phyloP scores from a whole-genome alignment of 352 stramenopile genomes.

The Halophytophthora batemanensis region DNA sequence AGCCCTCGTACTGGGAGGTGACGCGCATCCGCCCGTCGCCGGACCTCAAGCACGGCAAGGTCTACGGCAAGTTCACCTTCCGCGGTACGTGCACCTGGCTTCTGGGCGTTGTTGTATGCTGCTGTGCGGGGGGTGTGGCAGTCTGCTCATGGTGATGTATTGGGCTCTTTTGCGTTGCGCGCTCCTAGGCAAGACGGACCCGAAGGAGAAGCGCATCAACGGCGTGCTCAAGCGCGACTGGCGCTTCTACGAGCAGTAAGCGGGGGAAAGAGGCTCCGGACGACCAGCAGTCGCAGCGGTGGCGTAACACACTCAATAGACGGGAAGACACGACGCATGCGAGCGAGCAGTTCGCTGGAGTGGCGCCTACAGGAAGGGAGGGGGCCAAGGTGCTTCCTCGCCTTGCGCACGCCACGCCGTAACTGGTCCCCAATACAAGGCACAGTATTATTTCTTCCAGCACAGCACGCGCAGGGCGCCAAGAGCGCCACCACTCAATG shows the following conservation, averaged over 20 bases:
- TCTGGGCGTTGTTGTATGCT: neutral
- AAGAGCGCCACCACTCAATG: too few species aligned
- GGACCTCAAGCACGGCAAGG: conserved; percentile 86
- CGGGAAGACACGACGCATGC: too few species aligned
- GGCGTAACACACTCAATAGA: too few species aligned
- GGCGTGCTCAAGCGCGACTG: conserved; percentile 76
- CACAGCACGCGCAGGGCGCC: too few species aligned
- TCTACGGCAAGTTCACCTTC: conserved; percentile 79
- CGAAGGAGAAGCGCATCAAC: conserved; percentile 75
- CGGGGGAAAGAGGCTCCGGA: neutral
- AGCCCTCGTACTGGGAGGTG: conserved; percentile 80
- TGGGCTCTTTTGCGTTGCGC: conserved; percentile 1
- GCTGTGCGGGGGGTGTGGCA: conserved; percentile 2
- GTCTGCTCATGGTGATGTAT: neutral
- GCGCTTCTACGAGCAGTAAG: conserved; percentile 25
- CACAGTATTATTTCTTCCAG: conserved; percentile 24
- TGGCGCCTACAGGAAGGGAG: neutral
- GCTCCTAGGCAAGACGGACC: conserved; percentile 59
- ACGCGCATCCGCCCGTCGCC: conserved; percentile 66
- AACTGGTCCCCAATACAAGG: conserved; percentile 26
- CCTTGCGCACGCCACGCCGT: conserved; percentile 10
- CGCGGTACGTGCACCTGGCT: conserved; percentile 44
- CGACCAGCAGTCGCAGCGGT: too few species aligned
- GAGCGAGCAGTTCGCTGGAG: too few species aligned
- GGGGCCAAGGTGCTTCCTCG: conserved; percentile 1